Evolutionary conservation across 2,329 filamentous ascomycete genomes (phyloP), one percentile per base, ranked within the genome.

Genomic region (Colletotrichum trifolii): DNA sequence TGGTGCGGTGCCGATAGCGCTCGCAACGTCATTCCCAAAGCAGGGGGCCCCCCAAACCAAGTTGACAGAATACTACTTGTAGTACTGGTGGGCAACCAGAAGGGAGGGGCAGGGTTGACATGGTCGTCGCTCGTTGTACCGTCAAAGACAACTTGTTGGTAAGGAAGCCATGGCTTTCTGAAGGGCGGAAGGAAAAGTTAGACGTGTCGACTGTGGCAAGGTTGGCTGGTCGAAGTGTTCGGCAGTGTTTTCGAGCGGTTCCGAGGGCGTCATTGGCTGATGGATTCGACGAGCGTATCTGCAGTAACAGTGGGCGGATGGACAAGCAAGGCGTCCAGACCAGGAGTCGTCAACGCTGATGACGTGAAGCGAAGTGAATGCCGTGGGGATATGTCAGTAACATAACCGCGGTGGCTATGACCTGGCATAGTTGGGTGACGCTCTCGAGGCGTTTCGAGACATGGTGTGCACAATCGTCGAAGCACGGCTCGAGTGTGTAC

Each of bases 361-460:
- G 25, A 25, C 4, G 25, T 25, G 25, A 25, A 25, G 25, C 25
- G n/a, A 10, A 10, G 6, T 9, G 15, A 11, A 25, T 15, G 43
- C 10, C 34, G 15, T 38, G 46, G 4, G 40, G 33, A 45, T 9
- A 15, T 38, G 40, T n/a, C 15, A 43, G 54, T 33, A 25, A 46
- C 46, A 42, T 43, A 38, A 9, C 13, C n/a, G n/a, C 15, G 7
- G 46, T 50, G 46, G 17, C 38, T 45, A 50, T 50, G 55, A 58
- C 46, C 35, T 34, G 47, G 47, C 12, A 39, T 42, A 25, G 35
- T 48, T 40, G 39, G 40, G 43, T 43, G 53, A 66, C 52, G 43
- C 57, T 56, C 40, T 48, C 47, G 58, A 46, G 36, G 11, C 48
- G 66, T 67, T 68, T 67, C 50, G 59, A 67, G 67, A 67, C 59